phyloP scores from a whole-genome alignment of 805 yeast species.

The Wickerhamomyces bisporus region DNA sequence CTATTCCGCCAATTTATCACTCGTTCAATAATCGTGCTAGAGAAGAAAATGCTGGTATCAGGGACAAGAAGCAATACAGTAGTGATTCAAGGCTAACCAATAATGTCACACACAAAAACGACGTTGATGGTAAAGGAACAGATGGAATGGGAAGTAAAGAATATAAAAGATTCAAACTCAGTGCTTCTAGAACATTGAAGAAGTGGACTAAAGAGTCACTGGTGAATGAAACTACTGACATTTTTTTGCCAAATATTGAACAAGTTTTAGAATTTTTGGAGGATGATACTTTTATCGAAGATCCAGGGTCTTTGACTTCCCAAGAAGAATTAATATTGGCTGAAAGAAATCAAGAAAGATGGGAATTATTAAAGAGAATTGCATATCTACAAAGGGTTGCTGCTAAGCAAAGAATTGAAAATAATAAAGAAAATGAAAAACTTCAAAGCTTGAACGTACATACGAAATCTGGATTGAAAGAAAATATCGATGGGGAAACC shows the following conservation, averaged over 20 bases:
- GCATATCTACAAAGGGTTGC: conserved; percentile 66
- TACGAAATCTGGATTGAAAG: not conserved
- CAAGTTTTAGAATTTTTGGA: conserved; percentile 53
- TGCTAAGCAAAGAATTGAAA: conserved; percentile 40
- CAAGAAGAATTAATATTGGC: conserved; percentile 35
- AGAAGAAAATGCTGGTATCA: conserved; percentile 74
- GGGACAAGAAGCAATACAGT: conserved; percentile 78
- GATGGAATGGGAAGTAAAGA: conserved; percentile 51
- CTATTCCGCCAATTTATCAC: conserved; percentile 26
- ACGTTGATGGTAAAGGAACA: conserved; percentile 71
- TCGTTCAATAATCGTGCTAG: conserved; percentile 91
- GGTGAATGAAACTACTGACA: conserved; percentile 28
- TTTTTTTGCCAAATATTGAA: conserved; percentile 52
- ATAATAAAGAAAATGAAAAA: conserved; percentile 34
- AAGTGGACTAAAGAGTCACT: conserved; percentile 48
- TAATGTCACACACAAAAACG: conserved; percentile 57
- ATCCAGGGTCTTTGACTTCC: conserved; percentile 26
- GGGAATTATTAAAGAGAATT: conserved; percentile 67
- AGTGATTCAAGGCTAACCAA: conserved; percentile 76
- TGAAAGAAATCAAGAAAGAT: conserved; percentile 50
- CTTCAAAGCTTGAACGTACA: conserved; percentile 15
- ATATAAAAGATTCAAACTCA: conserved; percentile 45
- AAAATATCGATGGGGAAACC: too few relatives aligned
- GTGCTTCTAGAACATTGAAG: conserved; percentile 50
- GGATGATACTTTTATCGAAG: conserved; percentile 31